Base-by-base conservation (phyloP, 192 early-diverging fungal genomes). In the Diversispora epigaea region DNA sequence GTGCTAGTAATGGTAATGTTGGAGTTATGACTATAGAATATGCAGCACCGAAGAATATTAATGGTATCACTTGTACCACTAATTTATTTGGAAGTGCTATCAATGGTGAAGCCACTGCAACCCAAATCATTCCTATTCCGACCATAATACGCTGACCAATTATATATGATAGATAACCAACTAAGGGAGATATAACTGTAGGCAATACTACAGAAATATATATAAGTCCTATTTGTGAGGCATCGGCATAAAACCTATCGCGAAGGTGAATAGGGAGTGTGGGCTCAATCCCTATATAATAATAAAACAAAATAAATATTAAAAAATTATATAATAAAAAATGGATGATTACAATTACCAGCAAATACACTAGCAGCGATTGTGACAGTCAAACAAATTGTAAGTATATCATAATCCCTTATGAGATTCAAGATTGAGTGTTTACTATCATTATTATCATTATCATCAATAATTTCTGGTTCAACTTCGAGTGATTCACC, bases 121-220 rank as follows among this genome's bases (percentile, higher is more conserved):
- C 79, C 50, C 87, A 61, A 6, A 87, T 46, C 79, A 87, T 79
- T 9, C 89, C 88, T 1, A 79, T 46, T 12, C 82, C 78, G 1
- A 77, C 80, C 6, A 88, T 76, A 17, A 70, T 70, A 55, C 86
- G 81, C 22, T 85, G 81, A 3, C 85, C 87, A 19, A 81, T 76
- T 2, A 76, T 68, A 71, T 86, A 87, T 7, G 84, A 80, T 14
- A 84, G 46, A 54, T 80, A 83, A 10, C 93, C 93, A 15, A 88
- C 83, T 0, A 84, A 19, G 6, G 90, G 89, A 4, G 84, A 78
- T 43, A 91, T 73, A 44, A 87, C 82, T 49, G 88, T 89, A 21
- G 93, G 93, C 22, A 92, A 78, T 6, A 92, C 87, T 56, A 93
- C 83, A 1, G 90, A 83, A 3, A 88, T 82, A 74, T 91, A 91